Evolutionary conservation across 257 asterid species (phyloP), one percentile per base, ranked within the genome.

Genomic region (Solanum ahanhuiri): DNA sequence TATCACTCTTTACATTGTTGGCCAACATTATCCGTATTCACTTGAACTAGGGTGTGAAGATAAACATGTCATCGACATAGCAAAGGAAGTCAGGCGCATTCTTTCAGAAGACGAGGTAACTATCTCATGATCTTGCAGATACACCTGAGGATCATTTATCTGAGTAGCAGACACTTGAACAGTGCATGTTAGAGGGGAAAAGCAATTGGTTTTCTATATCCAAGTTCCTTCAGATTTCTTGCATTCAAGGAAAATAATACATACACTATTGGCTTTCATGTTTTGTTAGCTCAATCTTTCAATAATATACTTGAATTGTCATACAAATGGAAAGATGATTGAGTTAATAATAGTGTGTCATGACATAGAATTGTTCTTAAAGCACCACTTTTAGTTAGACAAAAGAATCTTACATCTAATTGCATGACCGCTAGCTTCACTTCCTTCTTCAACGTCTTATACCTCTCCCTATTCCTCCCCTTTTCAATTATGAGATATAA

Each of bases 31-130:
- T 45, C 33, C n/a, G 6, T 81, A 31, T 37, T 51, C 31, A 28
- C 34, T 84, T 25, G 66, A 86, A 45, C 14, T 88, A 96, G 99
- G 98, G 84, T 91, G 92, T 72, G 95, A 93, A 89, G 99, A 96
- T 91, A 89, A 89, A 87, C 98, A 95, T 86, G 94, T 96, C 35
- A 88, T 71, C 41, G 97, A 93, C 84, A 91, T 96, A 69, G 96
- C 98, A 12, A 86, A 93, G 81, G 98, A 92, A 92, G 98, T 93
- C 86, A 94, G 98, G 84, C 92, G 91, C 88, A 91, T 94, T 57
- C 91, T 95, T 87, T 86, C 88, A 18, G 85, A 71, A 41, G 87
- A 75, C 63, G 57, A 85, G 86, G 64, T 35, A 45, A 48, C 67
- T 20, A 8, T 73, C 23, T 43, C 69, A n/a, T 63, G 87, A 69